Percentiles rank a stretch among this genome's conserved stretches.
phyloP scores from a whole-genome alignment of 495 filamentous ascomycete genomes.

The Geopyxis carbonaria region DNA sequence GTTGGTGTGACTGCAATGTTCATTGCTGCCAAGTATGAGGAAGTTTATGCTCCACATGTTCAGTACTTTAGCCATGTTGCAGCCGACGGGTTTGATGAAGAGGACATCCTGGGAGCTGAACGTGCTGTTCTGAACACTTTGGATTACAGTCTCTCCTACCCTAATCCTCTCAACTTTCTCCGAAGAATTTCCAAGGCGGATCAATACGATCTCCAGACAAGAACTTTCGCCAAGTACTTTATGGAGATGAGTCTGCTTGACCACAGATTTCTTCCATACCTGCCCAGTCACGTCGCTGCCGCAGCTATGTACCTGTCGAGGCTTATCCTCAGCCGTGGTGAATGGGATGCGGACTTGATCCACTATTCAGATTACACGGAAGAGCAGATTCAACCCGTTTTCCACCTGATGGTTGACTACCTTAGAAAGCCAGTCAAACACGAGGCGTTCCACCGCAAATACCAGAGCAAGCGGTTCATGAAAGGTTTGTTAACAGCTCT shows the following conservation, averaged over 20 bases:
- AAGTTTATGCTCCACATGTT: conserved; percentile 90
- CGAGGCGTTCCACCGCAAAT: conserved; percentile 98
- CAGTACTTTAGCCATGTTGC: conserved; percentile 92
- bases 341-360: conserved; percentile 81
- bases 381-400: conserved; percentile 79
- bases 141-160: conserved; percentile 94
- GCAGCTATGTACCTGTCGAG: conserved; percentile 89
- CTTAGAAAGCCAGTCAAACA: conserved; percentile 72
- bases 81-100: conserved; percentile 90
- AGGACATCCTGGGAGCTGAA: conserved; percentile 92
- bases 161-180: conserved; percentile 99
- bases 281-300: conserved; percentile 76
- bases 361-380: conserved; percentile 91
- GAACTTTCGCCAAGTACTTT: conserved; percentile 94
- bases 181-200: conserved; percentile 96
- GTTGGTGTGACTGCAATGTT: conserved; percentile 98
- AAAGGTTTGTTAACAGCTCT: conserved; percentile 47
- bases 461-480: conserved; percentile 94
- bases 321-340: conserved; percentile 68
- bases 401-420: conserved; percentile 89
- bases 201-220: conserved; percentile 92
- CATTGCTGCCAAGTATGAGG: conserved; percentile 97
- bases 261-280: conserved; percentile 73
- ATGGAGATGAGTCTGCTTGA: conserved; percentile 94
- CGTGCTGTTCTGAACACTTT: conserved; percentile 78